Percentiles rank a stretch among this genome's conserved stretches.
Evolutionary conservation across 2,329 filamentous ascomycete species (phyloP).

Genomic region (Rutstroemia sp.): DNA sequence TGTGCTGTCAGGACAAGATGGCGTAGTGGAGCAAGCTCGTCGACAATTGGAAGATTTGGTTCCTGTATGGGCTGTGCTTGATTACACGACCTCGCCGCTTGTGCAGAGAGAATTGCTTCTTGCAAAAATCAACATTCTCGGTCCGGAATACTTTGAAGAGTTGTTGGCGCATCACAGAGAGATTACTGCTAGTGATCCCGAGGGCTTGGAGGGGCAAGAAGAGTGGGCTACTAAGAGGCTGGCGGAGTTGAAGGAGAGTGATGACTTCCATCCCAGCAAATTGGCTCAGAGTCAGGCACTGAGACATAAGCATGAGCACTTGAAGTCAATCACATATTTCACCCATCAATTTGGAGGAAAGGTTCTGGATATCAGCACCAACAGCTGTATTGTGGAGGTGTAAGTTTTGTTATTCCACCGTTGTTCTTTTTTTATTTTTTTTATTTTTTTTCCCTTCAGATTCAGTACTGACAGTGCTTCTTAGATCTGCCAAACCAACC

Average conservation of each 20-base stretch:
- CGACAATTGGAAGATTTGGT: constrained; percentile 94
- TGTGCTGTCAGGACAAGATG: constrained; percentile 90
- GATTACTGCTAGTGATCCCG: constrained; percentile 50
- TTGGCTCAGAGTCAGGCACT: constrained; percentile 82
- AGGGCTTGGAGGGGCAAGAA: constrained; percentile 32
- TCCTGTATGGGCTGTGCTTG: constrained; percentile 94
- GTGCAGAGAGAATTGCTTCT: constrained; percentile 94
- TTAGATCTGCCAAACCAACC: constrained; percentile 72
- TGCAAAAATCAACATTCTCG: constrained; percentile 93
- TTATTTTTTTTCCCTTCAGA: background rate
- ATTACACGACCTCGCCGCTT: constrained; percentile 87
- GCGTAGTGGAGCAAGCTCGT: constrained; percentile 93
- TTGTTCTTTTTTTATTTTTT: too few species aligned
- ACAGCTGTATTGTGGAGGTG: constrained; percentile 97
- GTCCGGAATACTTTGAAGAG: constrained; percentile 97
- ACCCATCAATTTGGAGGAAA: constrained; percentile 97
- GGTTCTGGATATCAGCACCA: constrained; percentile 94
- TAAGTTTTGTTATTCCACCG: constrained; percentile 41
- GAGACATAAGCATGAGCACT: constrained; percentile 93
- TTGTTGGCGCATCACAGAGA: constrained; percentile 91
- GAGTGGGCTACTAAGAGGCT: constrained; percentile 30
- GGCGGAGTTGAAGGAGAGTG: constrained; percentile 18
- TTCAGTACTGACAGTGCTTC: constrained; percentile 12
- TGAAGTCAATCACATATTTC: constrained; percentile 93
- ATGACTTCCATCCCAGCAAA: constrained; percentile 84